Base-by-base conservation (phyloP, 345 rosid genomes). In the Rhodomyrtus tomentosa region DNA sequence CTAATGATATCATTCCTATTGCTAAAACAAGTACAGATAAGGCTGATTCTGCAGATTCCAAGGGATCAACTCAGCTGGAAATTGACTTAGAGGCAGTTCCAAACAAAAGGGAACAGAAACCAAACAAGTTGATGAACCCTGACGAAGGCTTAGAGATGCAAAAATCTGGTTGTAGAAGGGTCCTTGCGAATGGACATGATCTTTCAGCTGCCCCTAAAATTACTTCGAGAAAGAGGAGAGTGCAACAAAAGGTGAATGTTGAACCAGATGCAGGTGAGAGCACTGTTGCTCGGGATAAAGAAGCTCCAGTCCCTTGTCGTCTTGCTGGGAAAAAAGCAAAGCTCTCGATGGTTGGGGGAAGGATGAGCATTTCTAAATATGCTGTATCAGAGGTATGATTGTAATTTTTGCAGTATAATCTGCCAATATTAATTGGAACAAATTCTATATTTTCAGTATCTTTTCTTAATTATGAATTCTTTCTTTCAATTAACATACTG, bases 51-150 rank as follows among this genome's bases (percentile, higher is more conserved):
- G 68, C 68, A 56, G 87, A 72, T 83, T 68, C 87, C 85, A 72
- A 82, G 84, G 83, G 86, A 82, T 85, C 72, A 50, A 55, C 53
- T 82, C 82, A 86, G 81, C 73, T 74, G 72, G 91, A 89, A 84
- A 87, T 36, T 32, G 89, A 90, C 84, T 86, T 85, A 80, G 91
- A 87, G 83, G 85, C 89, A 36, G 74, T 85, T 81, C 83, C 89
- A 32, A 90, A 84, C 89, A 94, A 88, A 88, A 91, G 95, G 87
- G 94, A 92, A 29, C 50, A 91, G 85, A 91, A 89, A 90, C 94
- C 91, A 58, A 96, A 90, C 87, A 88, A 95, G 53, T 88, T 92
- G 87, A 90, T 91, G 89, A 92, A 89, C 86, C 89, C 95, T 68
- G 95, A 88, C 72, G 95, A 94, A 91, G 94, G 94, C 56, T 68